Evolutionary conservation across 2,329 filamentous ascomycete species (phyloP), one percentile per base, ranked within the genome.

Genomic region (Diaporthe destruens): DNA sequence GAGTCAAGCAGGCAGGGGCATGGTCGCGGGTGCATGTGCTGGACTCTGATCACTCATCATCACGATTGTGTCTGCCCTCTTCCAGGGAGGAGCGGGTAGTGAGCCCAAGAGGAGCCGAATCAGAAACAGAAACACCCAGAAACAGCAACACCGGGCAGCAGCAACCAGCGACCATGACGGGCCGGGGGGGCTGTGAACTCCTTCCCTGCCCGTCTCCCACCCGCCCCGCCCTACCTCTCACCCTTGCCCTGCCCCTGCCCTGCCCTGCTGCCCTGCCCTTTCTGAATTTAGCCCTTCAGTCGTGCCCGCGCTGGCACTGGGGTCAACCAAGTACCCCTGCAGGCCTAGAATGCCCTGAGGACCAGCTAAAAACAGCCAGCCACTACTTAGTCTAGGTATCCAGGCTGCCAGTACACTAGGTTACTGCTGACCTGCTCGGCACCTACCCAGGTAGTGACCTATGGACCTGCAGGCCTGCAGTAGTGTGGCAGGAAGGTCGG

Each of bases 111-210:
- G 57, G 59, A 65, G 59, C 59, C 20, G 14, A 25, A 65, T 36
- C 61, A 36, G 61, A 65, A 65, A 65, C 61, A 51, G 61, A 36
- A 65, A 51, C 61, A 34, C 18, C 61, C 61, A 65, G 44, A 51
- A 65, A 65, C 61, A 51, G 61, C 61, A 65, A 32, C 61, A 65
- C 18, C 29, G 2, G 12, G 36, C 36, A 39, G 36, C 61, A 66
- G 32, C 36, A 66, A 53, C 39, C 39, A 42, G 39, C 39, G 1
- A 34, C 44, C 44, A 25, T 66, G 47, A 39, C 32, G 61, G 61
- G 61, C n/a, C 61, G n/a, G n/a, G 61, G 61, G 44, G 44, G 57
- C 57, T 61, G 57, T 53, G 61, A 66, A 47, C 44, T 51, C 61
- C 61, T 65, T 36, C 59, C 59, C 44, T 65, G 42, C 61, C 61